phyloP scores from a whole-genome alignment of 345 rosid species.

The Eucalyptus tenuipes region DNA sequence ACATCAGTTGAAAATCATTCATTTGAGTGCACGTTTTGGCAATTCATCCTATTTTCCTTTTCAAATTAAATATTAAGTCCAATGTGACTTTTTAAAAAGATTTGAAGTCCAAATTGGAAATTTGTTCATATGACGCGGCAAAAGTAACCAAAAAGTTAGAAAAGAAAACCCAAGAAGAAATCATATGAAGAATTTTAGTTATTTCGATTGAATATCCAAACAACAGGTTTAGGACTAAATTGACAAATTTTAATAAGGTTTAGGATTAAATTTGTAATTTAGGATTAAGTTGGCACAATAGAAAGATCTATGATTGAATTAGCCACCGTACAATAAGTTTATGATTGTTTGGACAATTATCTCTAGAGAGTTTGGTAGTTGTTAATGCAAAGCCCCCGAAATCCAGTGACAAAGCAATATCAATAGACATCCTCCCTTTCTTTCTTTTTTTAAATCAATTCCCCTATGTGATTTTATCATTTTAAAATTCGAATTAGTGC shows the following conservation, averaged over 20 bases:
- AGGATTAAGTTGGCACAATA: no score
- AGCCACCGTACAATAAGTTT: rapidly evolving
- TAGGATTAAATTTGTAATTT: no score
- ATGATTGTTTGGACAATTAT: background rate
- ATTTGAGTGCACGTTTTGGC: background rate
- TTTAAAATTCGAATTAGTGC: background rate
- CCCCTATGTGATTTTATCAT: background rate
- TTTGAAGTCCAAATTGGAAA: background rate
- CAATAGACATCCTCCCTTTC: background rate
- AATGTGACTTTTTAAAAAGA: background rate
- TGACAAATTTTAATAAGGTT: background rate
- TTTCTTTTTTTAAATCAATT: background rate
- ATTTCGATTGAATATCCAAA: no score
- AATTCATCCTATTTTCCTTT: background rate
- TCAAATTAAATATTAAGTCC: background rate
- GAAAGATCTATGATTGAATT: background rate
- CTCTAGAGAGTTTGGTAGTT: background rate
- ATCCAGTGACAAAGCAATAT: background rate
- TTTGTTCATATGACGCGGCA: background rate
- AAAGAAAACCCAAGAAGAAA: background rate
- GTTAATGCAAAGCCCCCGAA: background rate
- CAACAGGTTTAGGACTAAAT: no score
- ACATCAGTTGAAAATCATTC: no score
- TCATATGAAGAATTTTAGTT: background rate
- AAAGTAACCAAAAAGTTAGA: background rate